phyloP scores from a whole-genome alignment of 768 basidiomycete genomes.

The Serendipita sp. region DNA sequence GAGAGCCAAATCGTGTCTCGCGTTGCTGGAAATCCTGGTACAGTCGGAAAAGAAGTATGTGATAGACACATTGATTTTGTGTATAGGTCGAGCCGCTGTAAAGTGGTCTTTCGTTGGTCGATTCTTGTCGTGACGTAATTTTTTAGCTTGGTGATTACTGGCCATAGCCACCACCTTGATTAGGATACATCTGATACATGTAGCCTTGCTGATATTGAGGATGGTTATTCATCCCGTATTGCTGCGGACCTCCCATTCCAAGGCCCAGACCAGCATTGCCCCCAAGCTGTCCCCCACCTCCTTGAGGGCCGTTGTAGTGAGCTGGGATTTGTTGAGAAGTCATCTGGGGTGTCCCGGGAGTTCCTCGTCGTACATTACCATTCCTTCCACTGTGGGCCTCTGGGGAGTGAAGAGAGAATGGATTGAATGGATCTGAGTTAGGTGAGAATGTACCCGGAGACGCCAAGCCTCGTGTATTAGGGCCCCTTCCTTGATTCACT shows the following conservation, averaged over 20 bases:
- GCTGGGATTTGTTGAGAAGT: neutral
- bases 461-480: constrained; percentile 26
- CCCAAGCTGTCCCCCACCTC: neutral
- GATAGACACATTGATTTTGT: too few species aligned
- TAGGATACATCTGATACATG: constrained; percentile 5
- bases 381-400: constrained; percentile 17
- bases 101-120: too few species aligned
- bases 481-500: constrained; percentile 25
- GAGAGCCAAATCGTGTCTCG: too few species aligned
- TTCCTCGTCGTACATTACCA: neutral
- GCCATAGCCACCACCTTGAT: neutral
- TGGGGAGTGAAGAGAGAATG: constrained; percentile 35
- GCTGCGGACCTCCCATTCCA: constrained; percentile 1
- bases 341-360: neutral
- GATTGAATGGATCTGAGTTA: constrained; percentile 39
- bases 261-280: neutral
- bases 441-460: constrained; percentile 34
- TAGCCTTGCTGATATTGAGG: constrained; percentile 4
- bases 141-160: neutral
- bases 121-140: too few species aligned
- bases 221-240: constrained; percentile 3
- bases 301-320: constrained; percentile 5
- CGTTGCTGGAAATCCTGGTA: too few species aligned
- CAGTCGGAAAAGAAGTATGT: too few species aligned
- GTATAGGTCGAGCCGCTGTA: too few species aligned